These are phyloP conservation scores for Colletotrichum camelliae DNA, from an alignment of 2,329 filamentous ascomycete species.

Conservation along the genomic window DNA sequence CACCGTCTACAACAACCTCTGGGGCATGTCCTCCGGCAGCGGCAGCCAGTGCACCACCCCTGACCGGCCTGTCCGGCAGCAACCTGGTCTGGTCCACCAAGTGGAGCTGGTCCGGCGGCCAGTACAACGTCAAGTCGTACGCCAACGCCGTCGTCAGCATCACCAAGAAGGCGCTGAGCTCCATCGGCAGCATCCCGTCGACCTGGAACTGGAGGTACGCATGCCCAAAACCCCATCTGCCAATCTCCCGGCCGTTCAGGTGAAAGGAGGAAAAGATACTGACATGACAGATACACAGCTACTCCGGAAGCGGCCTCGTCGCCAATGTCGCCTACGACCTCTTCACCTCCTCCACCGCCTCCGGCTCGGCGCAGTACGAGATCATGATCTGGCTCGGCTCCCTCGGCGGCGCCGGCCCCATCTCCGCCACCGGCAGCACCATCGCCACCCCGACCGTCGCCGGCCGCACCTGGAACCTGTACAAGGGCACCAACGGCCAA, in stretches of 20 bases:
- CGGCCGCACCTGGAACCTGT: slow-evolving; percentile 62
- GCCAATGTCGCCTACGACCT: slow-evolving; percentile 67
- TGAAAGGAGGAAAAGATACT: background rate
- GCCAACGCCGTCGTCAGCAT: slow-evolving; percentile 39
- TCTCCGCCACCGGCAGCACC: slow-evolving; percentile 50
- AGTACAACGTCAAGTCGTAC: slow-evolving; percentile 46
- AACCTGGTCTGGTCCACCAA: slow-evolving; percentile 43
- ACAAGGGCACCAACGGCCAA: slow-evolving; percentile 62
- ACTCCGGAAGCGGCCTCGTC: slow-evolving; percentile 40
- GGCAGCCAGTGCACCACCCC: slow-evolving; percentile 44
- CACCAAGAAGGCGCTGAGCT: slow-evolving; percentile 32
- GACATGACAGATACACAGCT: slow-evolving; percentile 27
- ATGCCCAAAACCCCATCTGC: background rate
- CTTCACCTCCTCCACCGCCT: slow-evolving; percentile 56
- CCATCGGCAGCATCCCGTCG: slow-evolving; percentile 36
- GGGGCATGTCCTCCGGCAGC: slow-evolving; percentile 36
- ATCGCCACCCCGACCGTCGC: slow-evolving; percentile 60
- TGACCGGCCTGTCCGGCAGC: slow-evolving; percentile 37
- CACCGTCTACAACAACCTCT: slow-evolving; percentile 47
- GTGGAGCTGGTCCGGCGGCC: slow-evolving; percentile 44
- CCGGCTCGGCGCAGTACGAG: slow-evolving; percentile 57
- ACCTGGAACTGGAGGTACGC: slow-evolving; percentile 36
- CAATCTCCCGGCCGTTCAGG: no score
- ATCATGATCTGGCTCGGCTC: slow-evolving; percentile 70
- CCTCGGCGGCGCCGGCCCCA: slow-evolving; percentile 64